Conservation (phyloP, 1,284 basidiomycete species). For the Chalciporus piperatoides region DNA sequence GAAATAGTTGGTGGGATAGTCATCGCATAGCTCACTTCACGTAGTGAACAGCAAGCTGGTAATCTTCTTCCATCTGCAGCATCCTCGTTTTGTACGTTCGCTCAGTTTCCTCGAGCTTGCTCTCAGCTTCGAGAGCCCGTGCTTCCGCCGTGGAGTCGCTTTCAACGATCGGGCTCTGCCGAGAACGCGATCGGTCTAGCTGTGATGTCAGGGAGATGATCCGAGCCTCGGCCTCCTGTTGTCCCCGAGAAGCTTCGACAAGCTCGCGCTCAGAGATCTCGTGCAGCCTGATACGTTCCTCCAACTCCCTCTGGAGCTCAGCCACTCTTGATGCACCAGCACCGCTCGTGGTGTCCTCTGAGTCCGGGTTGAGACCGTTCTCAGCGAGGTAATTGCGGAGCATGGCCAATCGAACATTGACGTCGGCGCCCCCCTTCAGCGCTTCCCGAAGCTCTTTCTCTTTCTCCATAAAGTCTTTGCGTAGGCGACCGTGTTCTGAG, state of each 20-base stretch:
- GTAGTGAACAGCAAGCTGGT: slow-evolving; percentile 89
- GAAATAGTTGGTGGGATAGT: slow-evolving; percentile 7
- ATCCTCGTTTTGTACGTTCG: slow-evolving; percentile 70
- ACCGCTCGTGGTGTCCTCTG: slow-evolving; percentile 48
- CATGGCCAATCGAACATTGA: slow-evolving; percentile 74
- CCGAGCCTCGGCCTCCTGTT: slow-evolving; percentile 72
- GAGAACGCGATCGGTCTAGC: slow-evolving; percentile 58
- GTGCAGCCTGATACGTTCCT: slow-evolving; percentile 67
- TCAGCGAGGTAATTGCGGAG: slow-evolving; percentile 88
- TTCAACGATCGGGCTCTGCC: slow-evolving; percentile 45
- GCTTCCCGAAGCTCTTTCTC: slow-evolving; percentile 71
- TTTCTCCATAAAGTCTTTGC: slow-evolving; percentile 65
- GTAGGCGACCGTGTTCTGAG: slow-evolving; percentile 69
- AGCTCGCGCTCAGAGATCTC: slow-evolving; percentile 74
- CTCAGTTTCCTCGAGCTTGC: slow-evolving; percentile 77
- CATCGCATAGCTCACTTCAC: slow-evolving; percentile 66
- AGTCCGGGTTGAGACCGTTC: slow-evolving; percentile 76
- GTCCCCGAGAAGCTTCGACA: slow-evolving; percentile 56
- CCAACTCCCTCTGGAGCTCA: slow-evolving; percentile 74
- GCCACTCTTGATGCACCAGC: slow-evolving; percentile 49
- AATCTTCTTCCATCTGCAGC: slow-evolving; percentile 90
- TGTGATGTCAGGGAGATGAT: slow-evolving; percentile 60
- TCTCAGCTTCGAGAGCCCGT: slow-evolving; percentile 65
- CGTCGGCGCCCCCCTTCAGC: slow-evolving; percentile 66
- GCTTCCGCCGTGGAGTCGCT: slow-evolving; percentile 46